These are phyloP conservation scores for Poteriospumella lacustris DNA, from an alignment of 108 stramenopile genomes.

Conservation along the genomic window DNA sequence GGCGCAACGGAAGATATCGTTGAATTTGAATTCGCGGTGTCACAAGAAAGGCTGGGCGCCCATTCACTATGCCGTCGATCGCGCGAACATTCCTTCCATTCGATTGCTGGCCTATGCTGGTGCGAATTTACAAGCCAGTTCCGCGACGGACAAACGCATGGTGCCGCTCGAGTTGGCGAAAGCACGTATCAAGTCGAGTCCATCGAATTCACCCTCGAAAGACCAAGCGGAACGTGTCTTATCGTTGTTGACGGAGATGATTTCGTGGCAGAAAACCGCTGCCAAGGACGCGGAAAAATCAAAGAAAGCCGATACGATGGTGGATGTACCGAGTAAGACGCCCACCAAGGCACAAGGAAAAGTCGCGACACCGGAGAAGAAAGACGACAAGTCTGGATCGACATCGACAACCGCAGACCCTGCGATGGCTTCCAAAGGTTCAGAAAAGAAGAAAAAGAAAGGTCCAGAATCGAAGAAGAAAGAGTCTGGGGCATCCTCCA, in stretches of 20 bases:
- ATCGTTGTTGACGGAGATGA: no score
- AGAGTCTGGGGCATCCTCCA: neutral
- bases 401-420: neutral
- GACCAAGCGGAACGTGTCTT: no score
- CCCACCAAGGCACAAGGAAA: neutral
- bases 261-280: no score
- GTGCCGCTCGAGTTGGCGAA: neutral
- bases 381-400: neutral
- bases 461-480: neutral
- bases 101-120: neutral
- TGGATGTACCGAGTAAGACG: no score
- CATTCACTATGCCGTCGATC: neutral
- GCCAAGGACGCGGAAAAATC: no score
- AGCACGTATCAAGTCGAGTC: no score
- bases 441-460: neutral
- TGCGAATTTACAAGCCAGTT: neutral
- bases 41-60: neutral
- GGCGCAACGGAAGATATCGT: no score
- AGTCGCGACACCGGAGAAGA: neutral
- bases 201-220: no score
- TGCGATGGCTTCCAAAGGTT: neutral
- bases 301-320: no score
- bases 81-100: neutral
- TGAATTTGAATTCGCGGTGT: slow-evolving; percentile 12
- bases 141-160: neutral